Conservation (phyloP, 257 asterid genomes). For the Henckelia pumila region DNA sequence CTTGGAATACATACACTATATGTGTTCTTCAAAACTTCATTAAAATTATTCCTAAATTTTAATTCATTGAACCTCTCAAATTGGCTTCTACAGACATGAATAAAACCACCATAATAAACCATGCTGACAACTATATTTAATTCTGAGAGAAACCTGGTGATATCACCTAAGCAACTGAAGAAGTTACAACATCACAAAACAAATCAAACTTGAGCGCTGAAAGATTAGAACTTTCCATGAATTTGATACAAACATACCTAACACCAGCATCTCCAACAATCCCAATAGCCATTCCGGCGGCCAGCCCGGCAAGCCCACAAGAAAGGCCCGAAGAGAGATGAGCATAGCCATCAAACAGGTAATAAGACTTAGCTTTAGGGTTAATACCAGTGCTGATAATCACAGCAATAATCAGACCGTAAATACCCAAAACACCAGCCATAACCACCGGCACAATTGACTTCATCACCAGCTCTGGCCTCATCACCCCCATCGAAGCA, state of each 20-base stretch:
- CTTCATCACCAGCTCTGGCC: conserved; percentile 86
- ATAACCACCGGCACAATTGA: conserved; percentile 83
- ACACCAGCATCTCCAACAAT: conserved; percentile 92
- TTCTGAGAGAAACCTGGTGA: neutral
- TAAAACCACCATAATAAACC: too few species aligned
- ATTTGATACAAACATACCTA: conserved; percentile 41
- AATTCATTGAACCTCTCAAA: too few species aligned
- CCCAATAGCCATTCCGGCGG: conserved; percentile 89
- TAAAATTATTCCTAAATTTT: neutral
- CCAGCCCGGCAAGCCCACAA: conserved; percentile 82
- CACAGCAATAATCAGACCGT: conserved; percentile 80
- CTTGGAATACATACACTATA: neutral
- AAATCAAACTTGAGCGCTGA: neutral
- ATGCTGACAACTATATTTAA: neutral
- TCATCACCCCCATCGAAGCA: conserved; percentile 89
- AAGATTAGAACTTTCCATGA: neutral
- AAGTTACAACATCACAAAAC: conserved; percentile 10
- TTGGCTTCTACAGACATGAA: too few species aligned
- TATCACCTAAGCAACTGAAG: neutral
- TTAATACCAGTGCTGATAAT: conserved; percentile 81
- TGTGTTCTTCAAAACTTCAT: too few species aligned
- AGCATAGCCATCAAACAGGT: conserved; percentile 83
- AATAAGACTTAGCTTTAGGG: conserved; percentile 75
- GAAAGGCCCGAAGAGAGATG: conserved; percentile 80
- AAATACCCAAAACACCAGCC: conserved; percentile 92